Conservation (phyloP, 1,139 yeast genomes). For the Sugiyamaella castrensis region DNA sequence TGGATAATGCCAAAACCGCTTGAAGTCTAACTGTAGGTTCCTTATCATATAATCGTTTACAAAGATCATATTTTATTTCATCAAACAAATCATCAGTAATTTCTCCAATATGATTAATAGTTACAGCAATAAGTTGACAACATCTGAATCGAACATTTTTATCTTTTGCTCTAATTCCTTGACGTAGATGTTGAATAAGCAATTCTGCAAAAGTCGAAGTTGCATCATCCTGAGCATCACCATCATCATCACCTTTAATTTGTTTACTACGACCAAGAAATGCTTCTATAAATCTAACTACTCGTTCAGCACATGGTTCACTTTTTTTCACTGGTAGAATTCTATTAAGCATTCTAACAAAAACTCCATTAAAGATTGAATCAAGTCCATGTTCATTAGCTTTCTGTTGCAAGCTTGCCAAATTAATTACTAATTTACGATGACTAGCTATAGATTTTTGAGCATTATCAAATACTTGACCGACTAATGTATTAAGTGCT, state of each 20-base stretch:
- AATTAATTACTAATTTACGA: slow-evolving; percentile 62
- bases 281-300: slow-evolving; percentile 68
- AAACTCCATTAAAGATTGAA: slow-evolving; percentile 57
- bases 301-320: slow-evolving; percentile 71
- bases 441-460: slow-evolving; percentile 75
- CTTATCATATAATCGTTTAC: slow-evolving; percentile 68
- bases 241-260: slow-evolving; percentile 39
- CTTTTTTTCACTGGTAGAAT: slow-evolving; percentile 66
- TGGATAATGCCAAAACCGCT: slow-evolving; percentile 75
- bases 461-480: slow-evolving; percentile 77
- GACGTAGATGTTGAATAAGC: slow-evolving; percentile 61
- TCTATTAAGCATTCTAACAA: slow-evolving; percentile 60
- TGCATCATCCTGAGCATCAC: slow-evolving; percentile 44
- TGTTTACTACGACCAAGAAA: slow-evolving; percentile 46
- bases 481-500: slow-evolving; percentile 36
- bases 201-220: slow-evolving; percentile 51
- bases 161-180: slow-evolving; percentile 76
- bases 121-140: slow-evolving; percentile 70
- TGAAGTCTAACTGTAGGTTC: slow-evolving; percentile 78
- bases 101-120: slow-evolving; percentile 71
- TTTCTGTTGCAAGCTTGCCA: slow-evolving; percentile 56
- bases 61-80: slow-evolving; percentile 57
- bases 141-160: slow-evolving; percentile 76
- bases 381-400: slow-evolving; percentile 53
- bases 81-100: slow-evolving; percentile 72